Evolutionary conservation across 176 grass and related monocot genomes (phyloP), one percentile per base, ranked within the genome.

Genomic region (Oryza rufipogon): DNA sequence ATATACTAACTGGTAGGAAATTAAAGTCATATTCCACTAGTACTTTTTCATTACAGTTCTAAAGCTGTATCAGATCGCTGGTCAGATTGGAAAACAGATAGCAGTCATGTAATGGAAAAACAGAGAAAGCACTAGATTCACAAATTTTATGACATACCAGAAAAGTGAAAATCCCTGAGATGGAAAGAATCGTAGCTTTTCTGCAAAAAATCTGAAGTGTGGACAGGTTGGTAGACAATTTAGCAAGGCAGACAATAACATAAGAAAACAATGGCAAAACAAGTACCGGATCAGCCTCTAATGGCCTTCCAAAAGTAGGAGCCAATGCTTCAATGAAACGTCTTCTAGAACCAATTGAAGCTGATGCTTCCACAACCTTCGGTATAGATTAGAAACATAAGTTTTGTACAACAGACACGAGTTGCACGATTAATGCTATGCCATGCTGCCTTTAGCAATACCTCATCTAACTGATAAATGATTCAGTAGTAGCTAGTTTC

Each of bases 301-400:
- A 72, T 85, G 96, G 96, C 26, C 89, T 88, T 42, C 96, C 96
- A 58, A 98, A 98, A 72, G 80, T 39, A 78, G 91, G 78, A 81
- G 87, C 67, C 84, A 98, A 76, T 42, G 96, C 96, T 61, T 98
- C 96, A 71, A 98, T 98, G 79, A 98, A 98, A 25, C 96, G 89
- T 70, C 96, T 98, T 89, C 96, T 93, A 13, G 87, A 66, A 90
- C 92, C 96, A 85, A 98, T 91, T 86, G 91, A 94, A 79, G 96
- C 96, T 78, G 88, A 88, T 88, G 93, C 93, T 6, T 95, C 91
- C 28, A 98, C 83, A 69, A 95, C 86, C 96, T 98, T 94, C 58
- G 70, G 83, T 19, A 68, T 34, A 83, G 39, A 44, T 91, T 5
- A 67, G 54, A 72, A 72, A 83, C 63, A 41, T 58, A 75, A 91